Evolutionary conservation across 768 basidiomycete genomes (phyloP), one percentile per base, ranked within the genome.

Genomic region (Collybia nuda): DNA sequence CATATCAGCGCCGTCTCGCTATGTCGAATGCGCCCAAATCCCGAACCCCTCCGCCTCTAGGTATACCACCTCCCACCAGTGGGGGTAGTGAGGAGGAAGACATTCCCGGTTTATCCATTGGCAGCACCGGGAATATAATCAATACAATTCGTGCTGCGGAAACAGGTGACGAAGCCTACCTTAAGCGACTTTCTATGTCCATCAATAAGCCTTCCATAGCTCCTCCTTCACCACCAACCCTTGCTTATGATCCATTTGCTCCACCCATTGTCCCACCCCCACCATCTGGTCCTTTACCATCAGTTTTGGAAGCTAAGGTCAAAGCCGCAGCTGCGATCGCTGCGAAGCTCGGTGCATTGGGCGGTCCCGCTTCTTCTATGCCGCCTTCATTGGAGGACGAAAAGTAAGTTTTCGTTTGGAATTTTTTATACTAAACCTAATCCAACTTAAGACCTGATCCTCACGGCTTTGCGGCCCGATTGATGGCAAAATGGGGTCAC

Each of bases 401-500:
- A 49, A 67, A 61, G 61, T 68, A 55, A 56, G 67, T 51, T 43
- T 48, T 21, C 2, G 3, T 32, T 11, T 6, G 14, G 12, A 32
- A 32, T 3, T 5, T 11, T 32, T 32, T 14, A 9, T 11, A 14
- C 2, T 32, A 11, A 32, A 32, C 9, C 32, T 32, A 11, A 32
- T 32, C 32, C 6, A 32, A 32, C 32, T 6, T 14, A 44, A 76
- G 77, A 47, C 73, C 82, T 35, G 84, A 90, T 54, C 82, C 84
- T 0, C 85, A 84, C 48, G 80, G 79, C 11, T 93, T 95, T 58
- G 92, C 92, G 26, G 85, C 86, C 11, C 85, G 90, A 28, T 64
- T 96, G 57, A 96, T 97, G 93, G 90, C 90, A 2, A 97, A 94
- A 71, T 95, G 90, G 90, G 95, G 95, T 0, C 93, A 97, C 64